A percentile compares a stretch with the other conserved stretches of the same genome.
Conservation (phyloP, 805 yeast genomes). For the Phaffomyces opuntiae region DNA sequence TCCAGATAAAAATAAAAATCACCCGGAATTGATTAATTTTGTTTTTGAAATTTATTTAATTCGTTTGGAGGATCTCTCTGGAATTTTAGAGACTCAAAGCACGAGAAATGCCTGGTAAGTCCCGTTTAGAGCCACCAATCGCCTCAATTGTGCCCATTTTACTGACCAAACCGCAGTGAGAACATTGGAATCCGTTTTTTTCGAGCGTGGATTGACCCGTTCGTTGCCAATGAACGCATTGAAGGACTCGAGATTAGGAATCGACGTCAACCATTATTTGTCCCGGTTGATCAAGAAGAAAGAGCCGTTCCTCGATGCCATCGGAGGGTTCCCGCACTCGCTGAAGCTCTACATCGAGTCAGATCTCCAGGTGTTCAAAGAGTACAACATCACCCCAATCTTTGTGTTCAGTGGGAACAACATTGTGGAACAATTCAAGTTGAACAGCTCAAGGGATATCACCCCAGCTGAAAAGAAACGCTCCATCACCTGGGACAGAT, state of each 20-base stretch:
- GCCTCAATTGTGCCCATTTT: neutral
- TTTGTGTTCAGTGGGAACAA: slow-evolving; percentile 71
- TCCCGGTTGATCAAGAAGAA: slow-evolving; percentile 54
- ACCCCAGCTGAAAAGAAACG: slow-evolving; percentile 30
- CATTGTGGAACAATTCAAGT: slow-evolving; percentile 28
- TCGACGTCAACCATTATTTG: slow-evolving; percentile 77
- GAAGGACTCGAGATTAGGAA: slow-evolving; percentile 65
- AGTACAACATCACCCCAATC: slow-evolving; percentile 63
- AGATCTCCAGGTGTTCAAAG: slow-evolving; percentile 56
- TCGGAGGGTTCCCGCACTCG: slow-evolving; percentile 74
- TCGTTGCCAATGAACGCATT: slow-evolving; percentile 58
- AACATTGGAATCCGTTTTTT: slow-evolving; percentile 60
- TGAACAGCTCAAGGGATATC: slow-evolving; percentile 31
- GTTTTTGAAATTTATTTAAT: too few relatives aligned
- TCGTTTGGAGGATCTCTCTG: too few relatives aligned
- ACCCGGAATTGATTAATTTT: too few relatives aligned
- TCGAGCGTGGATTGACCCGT: slow-evolving; percentile 58
- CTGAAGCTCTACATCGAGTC: slow-evolving; percentile 48
- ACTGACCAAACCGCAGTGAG: slow-evolving; percentile 27
- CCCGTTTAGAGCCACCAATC: neutral
- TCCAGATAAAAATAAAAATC: too few relatives aligned
- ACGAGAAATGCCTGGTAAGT: neutral
- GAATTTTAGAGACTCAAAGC: too few relatives aligned
- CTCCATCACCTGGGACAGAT: slow-evolving; percentile 39
- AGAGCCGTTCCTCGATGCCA: slow-evolving; percentile 66